Percentiles rank a stretch among this genome's conserved stretches.
phyloP scores from a whole-genome alignment of 352 stramenopile species.

The Phytophthora aleatoria region DNA sequence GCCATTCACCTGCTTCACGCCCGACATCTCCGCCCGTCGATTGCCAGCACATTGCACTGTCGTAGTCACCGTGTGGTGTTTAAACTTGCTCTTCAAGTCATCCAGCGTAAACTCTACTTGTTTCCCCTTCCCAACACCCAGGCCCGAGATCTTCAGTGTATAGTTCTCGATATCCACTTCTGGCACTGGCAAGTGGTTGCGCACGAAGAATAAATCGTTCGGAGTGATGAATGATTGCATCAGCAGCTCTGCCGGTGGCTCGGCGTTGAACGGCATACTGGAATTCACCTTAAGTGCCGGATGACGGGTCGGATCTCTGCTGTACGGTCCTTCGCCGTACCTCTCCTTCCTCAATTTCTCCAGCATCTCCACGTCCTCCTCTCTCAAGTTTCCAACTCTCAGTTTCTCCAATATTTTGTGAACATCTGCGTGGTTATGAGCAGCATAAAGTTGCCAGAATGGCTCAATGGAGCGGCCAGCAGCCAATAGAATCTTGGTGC shows the following conservation, averaged over 20 bases:
- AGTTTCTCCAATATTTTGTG: slow-evolving; percentile 92
- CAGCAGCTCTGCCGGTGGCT: slow-evolving; percentile 92
- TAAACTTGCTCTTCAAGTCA: slow-evolving; percentile 95
- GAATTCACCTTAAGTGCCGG: slow-evolving; percentile 92
- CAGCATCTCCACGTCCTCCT: slow-evolving; percentile 88
- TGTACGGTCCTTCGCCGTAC: slow-evolving; percentile 93
- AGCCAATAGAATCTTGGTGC: slow-evolving; percentile 90
- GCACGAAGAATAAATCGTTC: slow-evolving; percentile 96
- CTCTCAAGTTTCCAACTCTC: slow-evolving; percentile 88
- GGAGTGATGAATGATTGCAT: slow-evolving; percentile 96
- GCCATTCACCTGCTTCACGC: slow-evolving; percentile 89
- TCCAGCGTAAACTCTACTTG: slow-evolving; percentile 58
- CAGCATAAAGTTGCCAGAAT: slow-evolving; percentile 97
- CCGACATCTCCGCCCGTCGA: slow-evolving; percentile 93
- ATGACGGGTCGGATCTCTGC: slow-evolving; percentile 89
- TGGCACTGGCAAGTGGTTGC: slow-evolving; percentile 98
- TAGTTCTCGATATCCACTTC: slow-evolving; percentile 72
- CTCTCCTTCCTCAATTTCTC: slow-evolving; percentile 82
- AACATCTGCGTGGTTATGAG: slow-evolving; percentile 94
- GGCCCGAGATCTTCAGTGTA: slow-evolving; percentile 68
- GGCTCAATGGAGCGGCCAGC: slow-evolving; percentile 87
- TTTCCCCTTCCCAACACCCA: slow-evolving; percentile 56
- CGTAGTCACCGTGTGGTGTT: slow-evolving; percentile 90
- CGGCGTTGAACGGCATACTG: slow-evolving; percentile 95
- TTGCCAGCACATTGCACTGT: slow-evolving; percentile 98